Evolutionary conservation across 1,139 yeast genomes (phyloP).

Genomic region (Arxiozyma bovina): DNA sequence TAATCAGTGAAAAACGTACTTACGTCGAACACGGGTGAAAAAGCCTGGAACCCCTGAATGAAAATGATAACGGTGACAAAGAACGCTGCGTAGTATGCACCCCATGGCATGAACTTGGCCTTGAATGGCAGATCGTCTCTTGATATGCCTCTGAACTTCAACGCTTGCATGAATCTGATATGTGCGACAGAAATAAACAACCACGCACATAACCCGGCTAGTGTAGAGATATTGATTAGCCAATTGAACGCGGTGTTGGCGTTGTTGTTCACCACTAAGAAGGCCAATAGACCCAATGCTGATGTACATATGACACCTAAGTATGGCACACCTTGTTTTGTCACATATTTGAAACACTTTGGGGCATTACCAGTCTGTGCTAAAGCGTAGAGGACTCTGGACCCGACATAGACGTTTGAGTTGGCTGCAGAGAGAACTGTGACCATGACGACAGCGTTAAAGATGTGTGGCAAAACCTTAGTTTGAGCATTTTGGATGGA

Average conservation of each 20-base stretch:
- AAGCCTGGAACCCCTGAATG: constrained; percentile 55
- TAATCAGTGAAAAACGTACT: constrained; percentile 52
- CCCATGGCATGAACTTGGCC: constrained; percentile 54
- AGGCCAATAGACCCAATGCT: constrained; percentile 55
- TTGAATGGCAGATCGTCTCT: constrained; percentile 62
- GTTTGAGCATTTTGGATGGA: constrained; percentile 66
- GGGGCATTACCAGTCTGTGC: constrained; percentile 62
- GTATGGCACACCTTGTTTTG: constrained; percentile 59
- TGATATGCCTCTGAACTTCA: constrained; percentile 50
- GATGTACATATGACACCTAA: constrained; percentile 51
- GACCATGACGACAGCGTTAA: constrained; percentile 63
- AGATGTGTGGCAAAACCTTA: constrained; percentile 55
- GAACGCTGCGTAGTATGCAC: constrained; percentile 50
- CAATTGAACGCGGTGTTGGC: constrained; percentile 74
- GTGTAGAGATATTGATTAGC: constrained; percentile 74
- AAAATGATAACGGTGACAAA: constrained; percentile 45
- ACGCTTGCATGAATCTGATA: constrained; percentile 53
- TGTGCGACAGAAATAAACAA: constrained; percentile 57
- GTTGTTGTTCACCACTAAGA: constrained; percentile 51
- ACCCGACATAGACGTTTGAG: constrained; percentile 70
- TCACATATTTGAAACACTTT: constrained; percentile 45
- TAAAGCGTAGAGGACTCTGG: constrained; percentile 64
- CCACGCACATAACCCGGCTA: constrained; percentile 70
- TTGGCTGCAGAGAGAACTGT: constrained; percentile 75
- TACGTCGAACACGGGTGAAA: constrained; percentile 42